Conservation (phyloP, 2,329 filamentous ascomycete species). For the Fusarium nygamai region DNA sequence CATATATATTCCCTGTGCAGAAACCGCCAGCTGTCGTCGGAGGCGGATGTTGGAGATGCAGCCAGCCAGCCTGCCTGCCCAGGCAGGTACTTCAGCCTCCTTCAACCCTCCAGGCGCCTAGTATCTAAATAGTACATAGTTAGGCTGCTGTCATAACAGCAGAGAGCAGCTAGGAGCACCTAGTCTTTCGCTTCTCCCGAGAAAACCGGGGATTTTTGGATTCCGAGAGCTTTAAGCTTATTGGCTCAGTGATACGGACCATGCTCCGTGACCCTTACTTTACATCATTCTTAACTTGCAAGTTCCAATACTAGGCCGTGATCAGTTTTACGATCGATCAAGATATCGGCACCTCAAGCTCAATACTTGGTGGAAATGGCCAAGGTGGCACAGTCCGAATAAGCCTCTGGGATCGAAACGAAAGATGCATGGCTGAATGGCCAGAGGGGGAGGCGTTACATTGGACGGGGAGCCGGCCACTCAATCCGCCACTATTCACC, state of each 20-base stretch:
- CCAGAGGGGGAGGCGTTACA: slow-evolving; percentile 12
- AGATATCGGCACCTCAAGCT: not conserved
- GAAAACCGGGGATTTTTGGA: not conserved
- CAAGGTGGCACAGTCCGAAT: slow-evolving; percentile 8
- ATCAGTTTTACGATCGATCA: not conserved
- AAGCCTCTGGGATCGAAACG: slow-evolving; percentile 15
- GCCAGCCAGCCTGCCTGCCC: not conserved
- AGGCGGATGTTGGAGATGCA: slow-evolving; percentile 3
- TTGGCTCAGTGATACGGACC: not conserved
- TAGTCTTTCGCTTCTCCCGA: not conserved
- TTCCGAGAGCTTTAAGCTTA: not conserved
- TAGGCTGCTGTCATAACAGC: not conserved
- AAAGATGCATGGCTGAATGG: slow-evolving; percentile 5
- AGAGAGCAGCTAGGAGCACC: too few relatives aligned
- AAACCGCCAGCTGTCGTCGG: not conserved
- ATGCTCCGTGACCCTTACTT: not conserved
- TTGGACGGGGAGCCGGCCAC: slow-evolving; percentile 21
- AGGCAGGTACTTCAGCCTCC: slow-evolving; percentile 10
- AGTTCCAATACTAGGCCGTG: not conserved
- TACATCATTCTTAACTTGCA: not conserved
- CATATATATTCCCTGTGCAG: not conserved
- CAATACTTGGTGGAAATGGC: not conserved
- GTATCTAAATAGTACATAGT: not conserved
- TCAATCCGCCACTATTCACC: slow-evolving; percentile 6
- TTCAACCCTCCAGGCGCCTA: not conserved